Evolutionary conservation across 1,284 basidiomycete genomes (phyloP).

Genomic region (Heterobasidion occidentale): DNA sequence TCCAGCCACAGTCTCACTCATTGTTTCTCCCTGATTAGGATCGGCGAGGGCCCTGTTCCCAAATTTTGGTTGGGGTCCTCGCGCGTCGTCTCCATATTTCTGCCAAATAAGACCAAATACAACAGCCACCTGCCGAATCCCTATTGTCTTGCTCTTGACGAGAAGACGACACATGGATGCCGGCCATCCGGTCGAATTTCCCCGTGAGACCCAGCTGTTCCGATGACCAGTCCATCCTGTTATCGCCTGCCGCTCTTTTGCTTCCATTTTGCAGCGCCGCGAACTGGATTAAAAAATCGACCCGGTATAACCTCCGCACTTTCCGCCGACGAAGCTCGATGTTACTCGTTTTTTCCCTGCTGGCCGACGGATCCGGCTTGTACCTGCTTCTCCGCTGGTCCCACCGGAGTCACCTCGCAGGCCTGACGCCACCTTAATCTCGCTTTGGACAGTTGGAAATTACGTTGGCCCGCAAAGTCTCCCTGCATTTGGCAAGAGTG

Average conservation of each 20-base stretch:
- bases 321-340: neutral
- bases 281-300: neutral
- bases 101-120: constrained; percentile 25
- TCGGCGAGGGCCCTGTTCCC: constrained; percentile 27
- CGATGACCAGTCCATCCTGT: constrained; percentile 3
- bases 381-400: neutral
- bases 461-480: neutral
- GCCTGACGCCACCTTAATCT: neutral
- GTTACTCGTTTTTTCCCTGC: neutral
- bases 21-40: constrained; percentile 31
- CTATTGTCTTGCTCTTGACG: constrained; percentile 31
- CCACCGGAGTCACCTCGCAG: neutral
- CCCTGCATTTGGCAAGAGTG: neutral
- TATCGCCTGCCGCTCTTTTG: constrained; percentile 9
- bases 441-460: neutral
- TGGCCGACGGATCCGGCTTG: neutral
- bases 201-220: constrained; percentile 3
- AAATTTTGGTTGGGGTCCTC: constrained; percentile 20
- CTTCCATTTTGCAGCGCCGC: constrained; percentile 1
- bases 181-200: constrained; percentile 4
- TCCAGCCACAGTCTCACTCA: constrained; percentile 23
- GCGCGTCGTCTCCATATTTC: constrained; percentile 29
- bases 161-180: constrained; percentile 5
- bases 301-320: constrained; percentile 1
- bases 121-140: constrained; percentile 27